Evolutionary conservation across 2,329 filamentous ascomycete genomes (phyloP), one percentile per base, ranked within the genome.

Genomic region (Didymella lethalis): DNA sequence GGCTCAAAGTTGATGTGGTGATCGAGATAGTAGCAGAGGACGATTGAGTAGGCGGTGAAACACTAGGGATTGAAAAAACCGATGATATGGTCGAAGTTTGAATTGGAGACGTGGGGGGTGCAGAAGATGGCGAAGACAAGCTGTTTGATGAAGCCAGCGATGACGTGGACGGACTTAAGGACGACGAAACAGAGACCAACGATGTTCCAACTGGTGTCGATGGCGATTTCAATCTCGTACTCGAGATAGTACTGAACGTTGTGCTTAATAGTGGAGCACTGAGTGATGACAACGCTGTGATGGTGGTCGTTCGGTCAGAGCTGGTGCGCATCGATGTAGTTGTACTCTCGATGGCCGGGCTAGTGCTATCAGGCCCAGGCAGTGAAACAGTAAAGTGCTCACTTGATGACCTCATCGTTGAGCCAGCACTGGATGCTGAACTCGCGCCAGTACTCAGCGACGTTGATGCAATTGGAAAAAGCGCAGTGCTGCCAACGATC

Each of bases 341-440:
- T 20, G 29, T 46, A 16, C 50, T 7, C 2, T 8, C 34, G 16
- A 25, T 46, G 20, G 8, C 3, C 25, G 25, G 7, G 28, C 16
- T 45, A 5, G 25, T 10, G 6, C 18, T 41, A 2, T 25, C 31
- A 10, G 43, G 59, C 4, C 40, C 34, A 29, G 60, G 56, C 10
- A 61, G 44, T 12, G 56, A 58, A 3, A 60, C 34, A 4, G 62
- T 65, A 28, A 63, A 62, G 1, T 20, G 36, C 7, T 32, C 56
- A 14, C 53, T 60, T 20, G 40, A 41, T 3, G 25, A 11, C 7
- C 32, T 36, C 7, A 12, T 18, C 25, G 25, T 5, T 12, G 31
- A 31, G 26, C 49, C 49, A 2, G 32, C 23, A 2, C 31, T 16
- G 2, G 14, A 25, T 7, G 46, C 40, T 7, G 34, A 31, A 38